A percentile compares a stretch with the other conserved stretches of the same genome.
Conservation (phyloP, 2,329 filamentous ascomycete species). For the Pyrenophora seminiperda region DNA sequence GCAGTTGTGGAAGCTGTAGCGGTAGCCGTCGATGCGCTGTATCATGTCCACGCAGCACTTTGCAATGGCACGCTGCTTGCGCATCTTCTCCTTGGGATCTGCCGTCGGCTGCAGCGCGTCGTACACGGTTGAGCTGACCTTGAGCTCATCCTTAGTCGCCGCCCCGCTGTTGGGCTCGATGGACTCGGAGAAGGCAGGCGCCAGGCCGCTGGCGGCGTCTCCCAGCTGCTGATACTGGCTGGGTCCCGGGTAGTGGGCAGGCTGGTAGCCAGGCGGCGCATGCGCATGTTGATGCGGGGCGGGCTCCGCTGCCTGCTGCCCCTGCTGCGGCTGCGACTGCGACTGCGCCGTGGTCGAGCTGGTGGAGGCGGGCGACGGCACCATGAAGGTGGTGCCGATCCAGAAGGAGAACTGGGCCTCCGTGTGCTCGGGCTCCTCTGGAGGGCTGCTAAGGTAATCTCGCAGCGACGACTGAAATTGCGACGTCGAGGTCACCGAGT, state of each 20-base stretch:
- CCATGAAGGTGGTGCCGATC: slow-evolving; percentile 45
- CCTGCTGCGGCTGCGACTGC: slow-evolving; percentile 1
- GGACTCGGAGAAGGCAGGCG: slow-evolving; percentile 24
- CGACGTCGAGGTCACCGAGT: slow-evolving; percentile 35
- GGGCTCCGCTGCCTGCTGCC: slow-evolving; percentile 3
- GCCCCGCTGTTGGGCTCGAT: slow-evolving; percentile 10
- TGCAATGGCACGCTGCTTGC: slow-evolving; percentile 54
- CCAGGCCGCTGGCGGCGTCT: slow-evolving; percentile 34
- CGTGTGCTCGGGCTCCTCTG: slow-evolving; percentile 45
- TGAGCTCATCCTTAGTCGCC: slow-evolving; percentile 26
- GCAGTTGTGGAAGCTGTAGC: slow-evolving; percentile 58
- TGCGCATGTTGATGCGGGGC: slow-evolving; percentile 21
- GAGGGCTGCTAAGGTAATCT: slow-evolving; percentile 42
- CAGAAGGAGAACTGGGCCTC: slow-evolving; percentile 48
- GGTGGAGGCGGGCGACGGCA: slow-evolving; percentile 20
- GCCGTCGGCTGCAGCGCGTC: slow-evolving; percentile 43
- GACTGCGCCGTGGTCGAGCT: slow-evolving; percentile 4
- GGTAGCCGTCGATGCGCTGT: slow-evolving; percentile 53
- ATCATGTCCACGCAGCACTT: slow-evolving; percentile 53
- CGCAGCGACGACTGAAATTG: slow-evolving; percentile 46
- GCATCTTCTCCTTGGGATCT: slow-evolving; percentile 51
- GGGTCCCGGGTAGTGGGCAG: slow-evolving; percentile 31
- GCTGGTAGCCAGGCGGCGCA: slow-evolving; percentile 38
- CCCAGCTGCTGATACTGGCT: slow-evolving; percentile 31
- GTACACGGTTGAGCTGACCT: slow-evolving; percentile 42